Percentiles rank a stretch among this genome's conserved stretches.
phyloP scores from a whole-genome alignment of 345 rosid species.

The Hibiscus tridactylites region DNA sequence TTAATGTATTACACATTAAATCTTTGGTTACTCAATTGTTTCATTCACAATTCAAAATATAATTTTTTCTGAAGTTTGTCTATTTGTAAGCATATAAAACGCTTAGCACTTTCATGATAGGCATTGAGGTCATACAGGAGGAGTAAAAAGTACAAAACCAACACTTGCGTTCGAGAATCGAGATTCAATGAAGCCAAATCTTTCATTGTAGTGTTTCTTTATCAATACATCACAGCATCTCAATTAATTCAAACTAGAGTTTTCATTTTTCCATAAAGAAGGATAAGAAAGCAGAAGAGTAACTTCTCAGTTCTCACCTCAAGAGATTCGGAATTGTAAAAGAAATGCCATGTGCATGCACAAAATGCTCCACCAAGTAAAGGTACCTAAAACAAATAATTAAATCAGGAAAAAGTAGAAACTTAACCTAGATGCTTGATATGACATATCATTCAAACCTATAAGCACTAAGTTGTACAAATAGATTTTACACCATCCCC shows the following conservation, averaged over 20 bases:
- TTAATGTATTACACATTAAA: neutral
- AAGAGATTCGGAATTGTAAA: conserved; percentile 80
- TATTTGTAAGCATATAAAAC: neutral
- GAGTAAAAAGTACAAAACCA: neutral
- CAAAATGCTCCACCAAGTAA: conserved; percentile 97
- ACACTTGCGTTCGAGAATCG: neutral
- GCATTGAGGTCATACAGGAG: neutral
- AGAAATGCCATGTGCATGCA: conserved; percentile 98
- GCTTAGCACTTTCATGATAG: neutral
- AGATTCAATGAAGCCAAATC: neutral
- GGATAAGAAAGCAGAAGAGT: conserved; percentile 2
- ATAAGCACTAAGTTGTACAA: neutral
- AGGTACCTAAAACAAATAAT: conserved; percentile 51
- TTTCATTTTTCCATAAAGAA: neutral
- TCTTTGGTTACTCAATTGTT: neutral
- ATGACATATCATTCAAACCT: neutral
- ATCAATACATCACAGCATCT: neutral
- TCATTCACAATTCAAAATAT: neutral
- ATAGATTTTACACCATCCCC: neutral
- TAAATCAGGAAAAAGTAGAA: neutral
- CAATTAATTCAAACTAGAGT: neutral
- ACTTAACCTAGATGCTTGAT: neutral
- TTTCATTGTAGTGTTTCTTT: neutral
- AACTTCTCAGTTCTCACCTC: conserved; percentile 61
- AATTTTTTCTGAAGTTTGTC: neutral